Evolutionary conservation across 306 rosid genomes (phyloP), one percentile per base, ranked within the genome.

Genomic region (Mucuna pruriens): DNA sequence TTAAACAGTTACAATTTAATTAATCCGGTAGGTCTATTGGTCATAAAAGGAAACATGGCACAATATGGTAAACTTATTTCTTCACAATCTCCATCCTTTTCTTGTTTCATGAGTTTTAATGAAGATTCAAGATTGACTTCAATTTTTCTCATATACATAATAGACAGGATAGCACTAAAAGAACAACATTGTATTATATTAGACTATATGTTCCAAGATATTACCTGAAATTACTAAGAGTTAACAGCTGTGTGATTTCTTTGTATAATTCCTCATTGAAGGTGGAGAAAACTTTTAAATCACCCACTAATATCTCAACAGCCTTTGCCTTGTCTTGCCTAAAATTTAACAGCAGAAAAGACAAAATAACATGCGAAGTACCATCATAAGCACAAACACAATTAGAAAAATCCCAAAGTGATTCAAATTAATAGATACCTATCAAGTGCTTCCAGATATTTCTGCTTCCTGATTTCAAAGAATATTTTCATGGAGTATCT

Each of bases 371-470:
- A 72, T 65, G 73, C 83, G 7, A 79, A 79, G 38, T 65, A 67
- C 46, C 64, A 67, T 9, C 29, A 63, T 12, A 84, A 79, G 13
- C 9, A 67, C 9, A 75, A 46, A 71, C 69, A 23, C 40, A 48
- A 15, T 31, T 29, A 19, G 68, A 71, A 64, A 77, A 45, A 17
- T 5, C 52, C 54, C 33, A 62, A 78, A 83, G 62, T 16, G 63
- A 49, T 84, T 26, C 16, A 36, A 48, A 52, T 36, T 48, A 61
- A 78, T 61, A 66, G 75, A 65, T 92, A 94, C 98, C 94, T 85
- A 89, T 94, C 98, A 38, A 94, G 97, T 39, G 97, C 98, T 92
- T 94, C 97, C 16, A 94, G 93, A 84, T 92, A 94, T 78, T 94
- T 94, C 79, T 94, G 98, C 89, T 94, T 94, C 85, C 94, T 87